phyloP scores from a whole-genome alignment of 306 rosid genomes.

The Ormosia semicastrata region DNA sequence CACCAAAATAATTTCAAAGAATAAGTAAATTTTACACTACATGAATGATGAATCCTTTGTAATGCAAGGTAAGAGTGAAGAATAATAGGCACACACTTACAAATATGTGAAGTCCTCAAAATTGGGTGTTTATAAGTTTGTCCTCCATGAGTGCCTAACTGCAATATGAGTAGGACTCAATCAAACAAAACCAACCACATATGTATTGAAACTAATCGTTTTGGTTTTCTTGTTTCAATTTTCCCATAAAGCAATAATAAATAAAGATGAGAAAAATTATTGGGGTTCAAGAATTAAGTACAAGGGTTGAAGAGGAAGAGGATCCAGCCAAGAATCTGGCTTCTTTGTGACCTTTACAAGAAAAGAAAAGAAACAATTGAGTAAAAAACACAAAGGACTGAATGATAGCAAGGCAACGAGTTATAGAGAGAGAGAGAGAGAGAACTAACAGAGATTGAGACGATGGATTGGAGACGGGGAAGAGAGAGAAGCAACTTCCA shows the following conservation, averaged over 20 bases:
- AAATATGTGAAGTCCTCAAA: constrained; percentile 10
- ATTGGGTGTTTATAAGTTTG: constrained; percentile 3
- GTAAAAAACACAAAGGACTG: neutral
- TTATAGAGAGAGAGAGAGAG: neutral
- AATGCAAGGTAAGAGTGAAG: neutral
- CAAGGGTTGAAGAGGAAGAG: constrained; percentile 6
- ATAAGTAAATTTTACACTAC: neutral
- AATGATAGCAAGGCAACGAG: neutral
- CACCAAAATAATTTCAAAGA: neutral
- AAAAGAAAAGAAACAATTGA: neutral
- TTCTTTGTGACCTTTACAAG: constrained; percentile 17
- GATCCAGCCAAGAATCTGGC: neutral
- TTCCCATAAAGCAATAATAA: neutral
- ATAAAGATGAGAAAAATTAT: neutral
- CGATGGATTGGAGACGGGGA: constrained; percentile 1
- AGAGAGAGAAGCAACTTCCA: constrained; percentile 29
- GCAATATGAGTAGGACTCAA: constrained; percentile 33
- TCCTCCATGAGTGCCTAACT: constrained; percentile 36
- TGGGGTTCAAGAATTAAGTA: neutral
- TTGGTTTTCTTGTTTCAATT: too few relatives aligned
- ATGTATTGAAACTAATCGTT: too few relatives aligned
- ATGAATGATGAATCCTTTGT: neutral
- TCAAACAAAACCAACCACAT: neutral
- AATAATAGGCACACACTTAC: constrained; percentile 43
- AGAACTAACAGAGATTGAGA: neutral